Evolutionary conservation across 345 rosid genomes (phyloP).

Genomic region (Murraya koenigii): DNA sequence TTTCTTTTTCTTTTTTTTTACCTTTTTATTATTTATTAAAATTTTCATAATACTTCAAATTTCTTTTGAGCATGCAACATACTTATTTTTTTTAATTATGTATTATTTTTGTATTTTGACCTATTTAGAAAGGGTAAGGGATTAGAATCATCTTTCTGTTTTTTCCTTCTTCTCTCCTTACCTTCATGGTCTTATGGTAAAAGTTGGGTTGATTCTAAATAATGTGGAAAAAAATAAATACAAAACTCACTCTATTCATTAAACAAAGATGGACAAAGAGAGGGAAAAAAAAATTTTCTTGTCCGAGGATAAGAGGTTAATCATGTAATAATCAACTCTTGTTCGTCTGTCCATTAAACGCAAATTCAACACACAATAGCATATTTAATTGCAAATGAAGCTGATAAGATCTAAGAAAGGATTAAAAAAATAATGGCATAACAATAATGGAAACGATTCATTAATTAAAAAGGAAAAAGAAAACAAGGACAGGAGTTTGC

Average conservation of each 20-base stretch:
- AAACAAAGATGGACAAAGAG: too few species aligned
- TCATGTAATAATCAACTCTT: not conserved
- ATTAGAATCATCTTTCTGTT: too few species aligned
- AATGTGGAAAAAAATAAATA: too few species aligned
- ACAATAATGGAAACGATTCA: conserved; percentile 23
- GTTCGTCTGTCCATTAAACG: not conserved
- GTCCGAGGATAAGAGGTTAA: not conserved
- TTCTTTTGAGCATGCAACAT: not conserved
- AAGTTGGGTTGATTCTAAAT: too few species aligned
- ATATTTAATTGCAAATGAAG: not conserved
- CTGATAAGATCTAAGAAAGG: not conserved
- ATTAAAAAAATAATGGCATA: not conserved
- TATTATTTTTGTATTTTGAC: not conserved
- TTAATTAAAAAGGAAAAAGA: not conserved
- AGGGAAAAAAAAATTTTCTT: too few species aligned
- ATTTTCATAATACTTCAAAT: not conserved
- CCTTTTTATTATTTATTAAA: not conserved
- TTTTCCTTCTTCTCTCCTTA: too few species aligned
- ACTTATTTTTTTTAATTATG: not conserved
- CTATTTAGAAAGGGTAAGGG: not conserved
- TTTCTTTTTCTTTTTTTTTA: not conserved
- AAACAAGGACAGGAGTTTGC: conserved; percentile 2
- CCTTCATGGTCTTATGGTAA: too few species aligned
- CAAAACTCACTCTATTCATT: too few species aligned
- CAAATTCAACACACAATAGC: not conserved